Percentiles rank a stretch among this genome's conserved stretches.
phyloP scores from a whole-genome alignment of 306 rosid species.

The Dryas octopetala region DNA sequence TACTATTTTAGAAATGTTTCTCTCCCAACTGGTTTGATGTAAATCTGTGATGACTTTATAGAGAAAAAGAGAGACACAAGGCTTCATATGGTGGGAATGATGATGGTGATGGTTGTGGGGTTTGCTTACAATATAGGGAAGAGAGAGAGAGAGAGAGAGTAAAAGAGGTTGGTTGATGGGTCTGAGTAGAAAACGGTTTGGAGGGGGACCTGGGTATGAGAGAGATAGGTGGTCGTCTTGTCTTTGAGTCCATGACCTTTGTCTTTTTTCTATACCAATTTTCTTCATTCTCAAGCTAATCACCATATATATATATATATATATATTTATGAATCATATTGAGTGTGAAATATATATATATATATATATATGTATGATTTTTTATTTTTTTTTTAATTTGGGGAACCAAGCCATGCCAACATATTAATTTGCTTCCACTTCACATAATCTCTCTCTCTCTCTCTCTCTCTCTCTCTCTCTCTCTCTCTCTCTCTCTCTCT shows the following conservation, averaged over 20 bases:
- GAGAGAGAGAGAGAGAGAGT: constrained; percentile 32
- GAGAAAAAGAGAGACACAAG: constrained; percentile 40
- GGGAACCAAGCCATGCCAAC: constrained; percentile 51
- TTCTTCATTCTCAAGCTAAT: constrained; percentile 68
- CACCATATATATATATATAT: not conserved
- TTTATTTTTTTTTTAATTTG: constrained; percentile 29
- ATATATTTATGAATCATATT: constrained; percentile 15
- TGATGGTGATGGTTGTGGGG: constrained; percentile 78
- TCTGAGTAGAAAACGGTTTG: constrained; percentile 96
- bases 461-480: constrained; percentile 37
- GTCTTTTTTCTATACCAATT: constrained; percentile 28
- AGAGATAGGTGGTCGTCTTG: constrained; percentile 64
- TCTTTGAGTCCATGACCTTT: constrained; percentile 77
- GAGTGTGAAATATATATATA: not conserved
- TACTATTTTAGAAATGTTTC: constrained; percentile 8
- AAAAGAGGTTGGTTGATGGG: constrained; percentile 75
- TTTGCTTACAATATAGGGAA: constrained; percentile 90
- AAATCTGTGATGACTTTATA: constrained; percentile 47
- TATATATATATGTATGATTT: not conserved
- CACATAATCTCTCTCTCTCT: constrained; percentile 63
- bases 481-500: constrained; percentile 50
- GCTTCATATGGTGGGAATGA: constrained; percentile 76
- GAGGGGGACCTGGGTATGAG: constrained; percentile 64
- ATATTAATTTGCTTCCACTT: constrained; percentile 72
- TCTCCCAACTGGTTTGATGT: constrained; percentile 54